Conservation (phyloP, 345 rosid species). For the Brassica rapa region DNA sequence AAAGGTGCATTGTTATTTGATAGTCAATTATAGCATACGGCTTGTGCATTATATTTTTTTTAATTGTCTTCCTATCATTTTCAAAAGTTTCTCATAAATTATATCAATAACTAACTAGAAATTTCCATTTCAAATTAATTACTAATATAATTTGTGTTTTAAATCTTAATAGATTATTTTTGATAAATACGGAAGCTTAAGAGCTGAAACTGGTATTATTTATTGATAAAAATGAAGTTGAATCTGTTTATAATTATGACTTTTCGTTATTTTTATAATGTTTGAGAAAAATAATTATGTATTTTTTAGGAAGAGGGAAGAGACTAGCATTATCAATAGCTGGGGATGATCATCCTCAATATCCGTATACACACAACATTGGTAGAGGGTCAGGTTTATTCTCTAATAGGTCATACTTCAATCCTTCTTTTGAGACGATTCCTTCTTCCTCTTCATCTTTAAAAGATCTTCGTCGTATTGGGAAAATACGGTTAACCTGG, state of each 20-base stretch:
- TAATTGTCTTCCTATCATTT: background rate
- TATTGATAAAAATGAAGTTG: background rate
- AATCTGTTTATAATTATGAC: background rate
- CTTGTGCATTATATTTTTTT: background rate
- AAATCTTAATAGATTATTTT: background rate
- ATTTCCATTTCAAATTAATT: background rate
- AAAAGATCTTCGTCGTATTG: constrained; percentile 82
- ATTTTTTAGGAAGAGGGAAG: constrained; percentile 62
- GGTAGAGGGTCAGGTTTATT: constrained; percentile 32
- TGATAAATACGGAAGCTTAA: background rate
- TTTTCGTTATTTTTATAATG: background rate
- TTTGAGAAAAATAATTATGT: background rate
- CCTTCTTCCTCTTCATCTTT: constrained; percentile 41
- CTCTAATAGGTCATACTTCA: constrained; percentile 25
- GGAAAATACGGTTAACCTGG: constrained; percentile 92
- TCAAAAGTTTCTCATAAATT: background rate
- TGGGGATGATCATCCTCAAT: constrained; percentile 46
- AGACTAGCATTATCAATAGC: constrained; percentile 48
- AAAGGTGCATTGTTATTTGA: constrained; percentile 6
- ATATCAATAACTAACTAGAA: background rate
- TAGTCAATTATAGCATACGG: constrained; percentile 27
- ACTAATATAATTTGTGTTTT: background rate
- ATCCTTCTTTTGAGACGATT: constrained; percentile 41
- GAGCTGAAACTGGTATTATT: background rate
- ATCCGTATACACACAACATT: constrained; percentile 29